Conservation (phyloP, 768 basidiomycete genomes). For the Pisolithus microcarpus region DNA sequence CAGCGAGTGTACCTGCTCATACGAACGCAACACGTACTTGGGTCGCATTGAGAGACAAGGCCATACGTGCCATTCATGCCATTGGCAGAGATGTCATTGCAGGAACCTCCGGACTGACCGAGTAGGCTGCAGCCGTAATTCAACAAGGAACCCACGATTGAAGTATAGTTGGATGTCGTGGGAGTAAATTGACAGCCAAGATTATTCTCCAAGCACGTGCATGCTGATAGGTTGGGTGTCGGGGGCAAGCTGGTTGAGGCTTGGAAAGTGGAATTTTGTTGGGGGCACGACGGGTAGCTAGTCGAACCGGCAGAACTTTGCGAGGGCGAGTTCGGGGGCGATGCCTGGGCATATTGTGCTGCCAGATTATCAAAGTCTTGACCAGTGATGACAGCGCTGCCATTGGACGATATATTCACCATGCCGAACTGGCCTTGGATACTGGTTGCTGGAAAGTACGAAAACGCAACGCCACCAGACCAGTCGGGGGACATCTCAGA, state of each 20-base stretch:
- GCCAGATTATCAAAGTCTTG: conserved; percentile 63
- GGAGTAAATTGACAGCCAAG: conserved; percentile 74
- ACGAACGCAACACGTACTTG: conserved; percentile 41
- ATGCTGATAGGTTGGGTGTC: conserved; percentile 78
- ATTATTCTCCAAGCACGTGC: conserved; percentile 61
- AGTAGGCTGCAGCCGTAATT: conserved; percentile 64
- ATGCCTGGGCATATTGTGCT: conserved; percentile 50
- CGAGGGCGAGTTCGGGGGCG: conserved; percentile 58
- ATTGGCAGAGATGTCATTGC: conserved; percentile 63
- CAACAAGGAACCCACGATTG: conserved; percentile 52
- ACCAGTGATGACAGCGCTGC: conserved; percentile 54
- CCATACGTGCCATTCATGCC: conserved; percentile 77
- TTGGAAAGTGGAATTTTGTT: conserved; percentile 48
- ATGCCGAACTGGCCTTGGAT: conserved; percentile 76
- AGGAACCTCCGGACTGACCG: conserved; percentile 52
- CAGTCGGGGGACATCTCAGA: conserved; percentile 68
- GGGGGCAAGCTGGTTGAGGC: conserved; percentile 70
- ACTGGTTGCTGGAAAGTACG: conserved; percentile 80
- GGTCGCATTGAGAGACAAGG: conserved; percentile 67
- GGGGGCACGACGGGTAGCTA: conserved; percentile 55
- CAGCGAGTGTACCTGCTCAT: background rate
- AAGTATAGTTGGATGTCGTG: conserved; percentile 50
- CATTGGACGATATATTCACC: conserved; percentile 65
- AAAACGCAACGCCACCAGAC: conserved; percentile 87
- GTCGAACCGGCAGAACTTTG: conserved; percentile 45